Evolutionary conservation across 305 asterid species (phyloP).

Genomic region (Fraxinus dipetala): DNA sequence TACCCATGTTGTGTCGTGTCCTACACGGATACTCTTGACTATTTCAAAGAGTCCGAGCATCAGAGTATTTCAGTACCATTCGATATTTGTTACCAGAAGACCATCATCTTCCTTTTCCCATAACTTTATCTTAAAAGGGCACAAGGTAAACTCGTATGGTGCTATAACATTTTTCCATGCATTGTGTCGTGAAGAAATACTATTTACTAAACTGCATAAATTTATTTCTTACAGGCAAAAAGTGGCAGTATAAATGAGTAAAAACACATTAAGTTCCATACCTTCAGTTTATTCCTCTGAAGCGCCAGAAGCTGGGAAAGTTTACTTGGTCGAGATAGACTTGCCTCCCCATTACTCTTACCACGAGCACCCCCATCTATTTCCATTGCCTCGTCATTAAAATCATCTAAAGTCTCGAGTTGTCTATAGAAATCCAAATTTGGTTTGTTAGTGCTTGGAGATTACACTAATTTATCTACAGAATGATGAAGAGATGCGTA

Average conservation of each 20-base stretch:
- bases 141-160: neutral
- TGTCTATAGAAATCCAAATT: constrained; percentile 39
- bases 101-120: neutral
- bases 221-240: constrained; percentile 18
- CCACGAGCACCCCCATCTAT: constrained; percentile 34
- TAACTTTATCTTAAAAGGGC: neutral
- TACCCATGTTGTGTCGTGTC: too few relatives aligned
- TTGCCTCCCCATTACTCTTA: constrained; percentile 33
- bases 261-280: constrained; percentile 23
- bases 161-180: neutral
- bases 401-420: constrained; percentile 84
- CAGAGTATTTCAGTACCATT: neutral
- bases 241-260: neutral
- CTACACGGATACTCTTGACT: too few relatives aligned
- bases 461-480: neutral
- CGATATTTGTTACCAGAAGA: neutral
- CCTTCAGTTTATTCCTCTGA: constrained; percentile 65
- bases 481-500: neutral
- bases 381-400: constrained; percentile 71
- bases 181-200: neutral
- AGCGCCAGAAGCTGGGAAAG: constrained; percentile 43
- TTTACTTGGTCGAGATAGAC: constrained; percentile 33
- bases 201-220: constrained; percentile 1
- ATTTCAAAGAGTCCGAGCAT: too few relatives aligned
- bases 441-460: constrained; percentile 22